A percentile compares a stretch with the other conserved stretches of the same genome.
These are phyloP conservation scores for Xylaria telfairii DNA, from an alignment of 495 filamentous ascomycete genomes.

Conservation along the genomic window DNA sequence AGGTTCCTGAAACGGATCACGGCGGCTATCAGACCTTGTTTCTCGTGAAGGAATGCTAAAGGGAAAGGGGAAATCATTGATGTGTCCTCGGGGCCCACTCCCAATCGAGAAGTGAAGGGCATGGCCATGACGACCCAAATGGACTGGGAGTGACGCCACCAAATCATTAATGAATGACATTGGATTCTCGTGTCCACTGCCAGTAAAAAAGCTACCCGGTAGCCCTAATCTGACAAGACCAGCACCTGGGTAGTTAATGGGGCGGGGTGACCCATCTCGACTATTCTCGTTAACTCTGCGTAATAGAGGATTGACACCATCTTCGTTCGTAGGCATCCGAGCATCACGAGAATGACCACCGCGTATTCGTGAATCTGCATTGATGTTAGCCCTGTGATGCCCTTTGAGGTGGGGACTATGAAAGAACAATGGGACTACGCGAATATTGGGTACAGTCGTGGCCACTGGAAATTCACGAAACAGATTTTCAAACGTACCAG, in stretches of 20 bases:
- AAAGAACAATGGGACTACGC: not conserved
- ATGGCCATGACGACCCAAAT: constrained; percentile 41
- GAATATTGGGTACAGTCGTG: not conserved
- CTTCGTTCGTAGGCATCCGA: constrained; percentile 60
- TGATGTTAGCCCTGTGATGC: constrained; percentile 35
- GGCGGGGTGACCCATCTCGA: constrained; percentile 47
- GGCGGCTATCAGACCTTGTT: constrained; percentile 45
- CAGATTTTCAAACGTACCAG: constrained; percentile 26
- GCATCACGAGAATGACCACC: constrained; percentile 34
- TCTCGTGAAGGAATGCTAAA: constrained; percentile 42
- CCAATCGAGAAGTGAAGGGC: constrained; percentile 52
- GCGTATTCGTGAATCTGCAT: constrained; percentile 46
- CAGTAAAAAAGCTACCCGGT: constrained; percentile 36
- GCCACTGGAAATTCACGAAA: not conserved
- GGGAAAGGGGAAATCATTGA: constrained; percentile 47
- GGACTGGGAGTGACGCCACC: constrained; percentile 36
- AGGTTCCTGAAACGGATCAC: constrained; percentile 54
- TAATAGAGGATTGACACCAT: constrained; percentile 82
- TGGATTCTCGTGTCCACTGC: constrained; percentile 39
- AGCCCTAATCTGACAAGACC: constrained; percentile 47
- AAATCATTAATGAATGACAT: constrained; percentile 53
- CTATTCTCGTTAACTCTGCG: constrained; percentile 43
- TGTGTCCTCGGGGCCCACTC: constrained; percentile 44
- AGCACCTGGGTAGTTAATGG: constrained; percentile 23
- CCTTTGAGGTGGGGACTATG: not conserved